Evolutionary conservation across 139 green algal genomes (phyloP).

Genomic region (Pedinophyceae sp.): DNA sequence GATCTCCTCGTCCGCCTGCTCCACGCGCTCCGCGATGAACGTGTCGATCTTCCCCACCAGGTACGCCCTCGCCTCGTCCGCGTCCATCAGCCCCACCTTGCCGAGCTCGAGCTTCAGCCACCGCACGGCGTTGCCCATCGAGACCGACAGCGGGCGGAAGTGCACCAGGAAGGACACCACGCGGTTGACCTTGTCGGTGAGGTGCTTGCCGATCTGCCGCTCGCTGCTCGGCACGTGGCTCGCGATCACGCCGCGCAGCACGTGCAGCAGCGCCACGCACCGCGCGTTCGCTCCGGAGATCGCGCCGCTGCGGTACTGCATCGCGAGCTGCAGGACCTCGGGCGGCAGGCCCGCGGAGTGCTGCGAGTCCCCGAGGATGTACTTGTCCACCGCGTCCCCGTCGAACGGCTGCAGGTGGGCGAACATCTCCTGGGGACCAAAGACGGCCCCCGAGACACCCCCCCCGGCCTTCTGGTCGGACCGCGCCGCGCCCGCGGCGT

Average conservation of each 20-base stretch:
- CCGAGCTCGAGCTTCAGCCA: conserved; percentile 47
- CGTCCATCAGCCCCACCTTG: background rate
- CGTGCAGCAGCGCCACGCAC: conserved; percentile 71
- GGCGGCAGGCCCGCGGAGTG: conserved; percentile 35
- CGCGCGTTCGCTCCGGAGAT: conserved; percentile 62
- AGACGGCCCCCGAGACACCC: conserved; percentile 1
- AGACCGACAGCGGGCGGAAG: conserved; percentile 64
- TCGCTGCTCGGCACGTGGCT: conserved; percentile 18
- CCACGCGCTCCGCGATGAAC: conserved; percentile 47
- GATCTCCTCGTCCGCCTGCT: conserved; percentile 52
- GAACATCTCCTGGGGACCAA: conserved; percentile 44
- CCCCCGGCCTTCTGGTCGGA: conserved; percentile 1
- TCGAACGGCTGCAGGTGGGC: conserved; percentile 65
- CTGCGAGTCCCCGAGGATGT: background rate
- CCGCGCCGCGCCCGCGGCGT: background rate
- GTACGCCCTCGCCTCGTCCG: background rate
- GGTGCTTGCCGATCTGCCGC: conserved; percentile 60
- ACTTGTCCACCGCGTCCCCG: conserved; percentile 8
- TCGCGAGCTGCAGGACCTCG: conserved; percentile 54
- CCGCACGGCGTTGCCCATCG: conserved; percentile 87
- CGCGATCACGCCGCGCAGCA: conserved; percentile 45
- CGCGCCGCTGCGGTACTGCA: conserved; percentile 55
- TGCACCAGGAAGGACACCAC: conserved; percentile 68
- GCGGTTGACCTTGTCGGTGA: conserved; percentile 54
- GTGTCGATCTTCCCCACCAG: conserved; percentile 12